Conservation (phyloP, 2,329 filamentous ascomycete species). For the Aspergillus arachidicola region DNA sequence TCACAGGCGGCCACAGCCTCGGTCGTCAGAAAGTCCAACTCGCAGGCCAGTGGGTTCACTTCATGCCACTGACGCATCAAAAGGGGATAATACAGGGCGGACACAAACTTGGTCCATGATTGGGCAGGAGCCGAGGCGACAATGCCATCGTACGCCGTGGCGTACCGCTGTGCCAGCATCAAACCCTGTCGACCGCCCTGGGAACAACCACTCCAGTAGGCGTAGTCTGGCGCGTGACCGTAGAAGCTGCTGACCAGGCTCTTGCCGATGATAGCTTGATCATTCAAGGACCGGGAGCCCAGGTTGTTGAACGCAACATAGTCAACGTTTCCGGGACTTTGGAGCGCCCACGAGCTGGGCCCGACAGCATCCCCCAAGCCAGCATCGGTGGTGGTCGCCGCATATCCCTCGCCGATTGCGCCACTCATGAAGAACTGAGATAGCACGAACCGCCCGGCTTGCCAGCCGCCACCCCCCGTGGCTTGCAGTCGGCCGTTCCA, state of each 20-base stretch:
- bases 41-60: constrained; percentile 8
- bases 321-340: constrained; percentile 1
- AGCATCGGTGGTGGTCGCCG: constrained; percentile 15
- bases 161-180: constrained; percentile 52
- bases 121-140: constrained; percentile 51
- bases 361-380: constrained; percentile 6
- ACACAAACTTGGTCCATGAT: constrained; percentile 36
- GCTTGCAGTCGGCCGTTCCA: constrained; percentile 45
- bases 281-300: not conserved
- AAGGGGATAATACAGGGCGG: constrained; percentile 11
- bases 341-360: constrained; percentile 13
- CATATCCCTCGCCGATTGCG: constrained; percentile 13
- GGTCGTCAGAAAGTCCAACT: constrained; percentile 7
- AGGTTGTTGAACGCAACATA: not conserved
- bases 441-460: constrained; percentile 18
- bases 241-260: constrained; percentile 33
- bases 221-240: constrained; percentile 16
- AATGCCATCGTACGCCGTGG: constrained; percentile 60
- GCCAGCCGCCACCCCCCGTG: constrained; percentile 43
- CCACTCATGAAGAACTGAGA: constrained; percentile 17
- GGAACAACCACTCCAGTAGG: constrained; percentile 28
- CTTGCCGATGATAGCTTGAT: constrained; percentile 30
- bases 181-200: constrained; percentile 26
- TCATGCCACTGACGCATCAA: constrained; percentile 7
- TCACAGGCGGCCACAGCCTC: constrained; percentile 12